Evolutionary conservation across 192 early-diverging fungal genomes (phyloP), one percentile per base, ranked within the genome.

Genomic region (Lobosporangium transversale): DNA sequence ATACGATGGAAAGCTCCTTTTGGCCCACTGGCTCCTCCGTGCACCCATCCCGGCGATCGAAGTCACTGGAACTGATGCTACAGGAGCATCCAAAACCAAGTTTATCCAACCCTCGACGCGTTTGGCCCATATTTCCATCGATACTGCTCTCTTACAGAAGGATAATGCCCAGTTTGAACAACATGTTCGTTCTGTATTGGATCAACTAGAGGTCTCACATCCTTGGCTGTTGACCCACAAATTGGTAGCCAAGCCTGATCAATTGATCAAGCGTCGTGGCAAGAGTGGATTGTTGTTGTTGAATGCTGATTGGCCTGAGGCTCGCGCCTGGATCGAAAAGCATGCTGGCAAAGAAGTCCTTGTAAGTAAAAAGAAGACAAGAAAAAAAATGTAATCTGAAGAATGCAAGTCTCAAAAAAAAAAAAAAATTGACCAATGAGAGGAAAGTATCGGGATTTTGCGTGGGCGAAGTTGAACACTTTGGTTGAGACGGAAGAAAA

Each of bases 171-270:
- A 58, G 14, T 91, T 97, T 56, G 85, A 88, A 37, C 71, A 83
- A 29, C 83, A 86, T 24, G 85, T 94, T 32, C 83, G 85, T 44
- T 84, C 84, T 48, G 81, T 78, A 27, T 55, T 88, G 30, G 83
- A 85, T 58, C 80, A 83, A 40, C 85, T 91, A 24, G 95, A 95
- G 83, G 79, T 80, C 43, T 83, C 82, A 26, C 86, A 97, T 85
- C 93, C 94, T 30, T 99, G 95, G 95, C 79, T 97, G 53, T 54
- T 87, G 67, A 87, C 88, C 44, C 82, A 83, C 32, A 95, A 94
- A 79, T 88, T 97, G 54, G 97, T 99, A 48, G 96, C 91, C 80
- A 99, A 99, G 85, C 97, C 97, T 27, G 97, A 99, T 80, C 96
- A 97, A 83, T 86, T 99, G 53, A 97, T 99, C 88, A 99, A 99